A percentile compares a stretch with the other conserved stretches of the same genome.
Conservation (phyloP, 495 filamentous ascomycete genomes). For the Acidomyces sp. region DNA sequence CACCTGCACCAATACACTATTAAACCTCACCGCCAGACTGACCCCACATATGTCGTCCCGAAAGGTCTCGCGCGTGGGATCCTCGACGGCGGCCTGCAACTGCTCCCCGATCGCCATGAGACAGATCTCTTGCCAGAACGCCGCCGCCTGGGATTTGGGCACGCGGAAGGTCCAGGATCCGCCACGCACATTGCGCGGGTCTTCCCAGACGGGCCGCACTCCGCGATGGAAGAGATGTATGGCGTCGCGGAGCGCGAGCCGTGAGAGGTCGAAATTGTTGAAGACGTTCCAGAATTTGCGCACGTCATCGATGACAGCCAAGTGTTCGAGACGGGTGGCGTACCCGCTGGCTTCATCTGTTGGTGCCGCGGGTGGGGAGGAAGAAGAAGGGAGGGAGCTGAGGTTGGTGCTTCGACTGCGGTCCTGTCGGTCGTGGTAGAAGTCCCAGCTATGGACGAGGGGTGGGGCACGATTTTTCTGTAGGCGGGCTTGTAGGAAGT, state of each 20-base stretch:
- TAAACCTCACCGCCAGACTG: conserved; percentile 58
- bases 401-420: conserved; percentile 5
- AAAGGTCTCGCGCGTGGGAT: conserved; percentile 41
- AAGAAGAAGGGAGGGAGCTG: too few relatives aligned
- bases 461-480: conserved; percentile 40
- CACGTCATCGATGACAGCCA: conserved; percentile 56
- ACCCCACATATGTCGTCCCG: conserved; percentile 70
- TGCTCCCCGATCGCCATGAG: conserved; percentile 75
- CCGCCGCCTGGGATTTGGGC: conserved; percentile 53
- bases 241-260: conserved; percentile 65
- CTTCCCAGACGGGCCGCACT: conserved; percentile 82
- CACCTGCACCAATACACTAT: conserved; percentile 64
- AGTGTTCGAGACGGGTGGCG: conserved; percentile 50
- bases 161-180: conserved; percentile 83
- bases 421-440: conserved; percentile 45
- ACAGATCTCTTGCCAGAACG: conserved; percentile 69
- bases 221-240: conserved; percentile 82
- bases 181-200: conserved; percentile 65
- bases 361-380: too few relatives aligned
- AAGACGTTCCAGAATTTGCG: conserved; percentile 79
- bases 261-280: conserved; percentile 72
- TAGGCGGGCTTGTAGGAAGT: conserved; percentile 29
- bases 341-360: conserved; percentile 47
- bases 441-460: conserved; percentile 43
- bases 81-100: conserved; percentile 60